Percentiles rank a stretch among this genome's conserved stretches.
Conservation (phyloP, 2,329 filamentous ascomycete genomes). For the Botrytis byssoidea region DNA sequence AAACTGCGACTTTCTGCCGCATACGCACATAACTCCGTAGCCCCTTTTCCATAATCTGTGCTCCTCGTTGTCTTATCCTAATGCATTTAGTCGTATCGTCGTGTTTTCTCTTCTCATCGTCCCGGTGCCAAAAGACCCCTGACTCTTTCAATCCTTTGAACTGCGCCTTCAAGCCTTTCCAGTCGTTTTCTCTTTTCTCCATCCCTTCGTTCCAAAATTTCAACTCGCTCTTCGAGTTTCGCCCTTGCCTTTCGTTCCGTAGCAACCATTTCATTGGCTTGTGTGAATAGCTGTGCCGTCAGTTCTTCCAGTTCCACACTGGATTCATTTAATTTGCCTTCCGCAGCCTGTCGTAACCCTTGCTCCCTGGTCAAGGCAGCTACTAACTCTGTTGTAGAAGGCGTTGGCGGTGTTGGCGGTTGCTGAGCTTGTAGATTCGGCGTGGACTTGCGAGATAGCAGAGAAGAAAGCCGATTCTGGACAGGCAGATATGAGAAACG, state of each 20-base stretch:
- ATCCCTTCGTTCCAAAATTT: slow-evolving; percentile 67
- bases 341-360: slow-evolving; percentile 63
- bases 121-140: slow-evolving; percentile 53
- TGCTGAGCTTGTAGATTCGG: slow-evolving; percentile 40
- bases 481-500: slow-evolving; percentile 36
- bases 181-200: slow-evolving; percentile 66
- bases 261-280: slow-evolving; percentile 87
- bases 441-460: slow-evolving; percentile 51
- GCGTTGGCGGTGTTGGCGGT: slow-evolving; percentile 28
- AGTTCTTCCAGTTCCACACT: slow-evolving; percentile 76
- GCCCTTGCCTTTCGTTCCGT: slow-evolving; percentile 69
- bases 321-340: slow-evolving; percentile 64
- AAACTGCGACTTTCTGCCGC: slow-evolving; percentile 16
- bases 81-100: slow-evolving; percentile 9
- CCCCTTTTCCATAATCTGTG: slow-evolving; percentile 22
- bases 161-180: slow-evolving; percentile 68
- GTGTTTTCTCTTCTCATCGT: slow-evolving; percentile 26
- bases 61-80: slow-evolving; percentile 14
- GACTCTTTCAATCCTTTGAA: slow-evolving; percentile 69
- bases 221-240: slow-evolving; percentile 68
- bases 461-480: slow-evolving; percentile 43
- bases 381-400: slow-evolving; percentile 51
- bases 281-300: slow-evolving; percentile 71
- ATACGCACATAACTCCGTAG: slow-evolving; percentile 30
- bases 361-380: slow-evolving; percentile 66